Evolutionary conservation across 2,329 filamentous ascomycete genomes (phyloP), one percentile per base, ranked within the genome.

Genomic region (Cryphonectria radicalis): DNA sequence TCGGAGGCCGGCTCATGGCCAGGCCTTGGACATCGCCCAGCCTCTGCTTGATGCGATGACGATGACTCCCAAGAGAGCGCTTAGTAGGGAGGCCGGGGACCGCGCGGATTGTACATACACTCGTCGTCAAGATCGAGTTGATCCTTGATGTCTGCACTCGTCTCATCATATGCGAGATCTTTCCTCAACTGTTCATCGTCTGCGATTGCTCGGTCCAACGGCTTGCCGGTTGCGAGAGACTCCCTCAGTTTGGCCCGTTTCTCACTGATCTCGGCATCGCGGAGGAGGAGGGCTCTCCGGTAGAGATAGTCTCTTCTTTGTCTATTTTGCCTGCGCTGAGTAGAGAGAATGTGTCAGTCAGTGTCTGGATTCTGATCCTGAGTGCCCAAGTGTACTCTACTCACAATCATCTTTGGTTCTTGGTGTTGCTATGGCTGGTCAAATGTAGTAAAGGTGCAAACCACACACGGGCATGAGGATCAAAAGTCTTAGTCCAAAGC

Each of bases 141-240:
- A 70, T 94, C 91, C 70, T 93, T 87, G 3, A 86, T 83, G 76
- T 94, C 92, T 32, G 88, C 87, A 35, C 89, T 84, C 4, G 93
- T 93, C 81, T 98, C 95, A 79, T 99, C 96, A 80, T 95, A 99
- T 79, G 95, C 94, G 83, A 92, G 98, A 80, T 98, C 94, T 78
- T 93, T 91, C 60, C 95, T 89, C 69, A 99, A 83, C 42, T 88
- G 80, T 81, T 93, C 94, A 82, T 99, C 95, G 78, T 97, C 92
- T 69, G 95, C 94, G 75, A 98, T 93, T 50, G 88, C 86, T 35
- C 92, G 89, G 76, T 95, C 92, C 64, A 97, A 84, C 11, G 94
- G 92, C 79, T 96, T 97, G 74, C 96, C 96, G 13, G 93, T 93
- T 32, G 96, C 95, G 66, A 98, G 87, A 13, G 95, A 94, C 46